Evolutionary conservation across 2,329 filamentous ascomycete species (phyloP), one percentile per base, ranked within the genome.

Genomic region (Penicillium thymicola): DNA sequence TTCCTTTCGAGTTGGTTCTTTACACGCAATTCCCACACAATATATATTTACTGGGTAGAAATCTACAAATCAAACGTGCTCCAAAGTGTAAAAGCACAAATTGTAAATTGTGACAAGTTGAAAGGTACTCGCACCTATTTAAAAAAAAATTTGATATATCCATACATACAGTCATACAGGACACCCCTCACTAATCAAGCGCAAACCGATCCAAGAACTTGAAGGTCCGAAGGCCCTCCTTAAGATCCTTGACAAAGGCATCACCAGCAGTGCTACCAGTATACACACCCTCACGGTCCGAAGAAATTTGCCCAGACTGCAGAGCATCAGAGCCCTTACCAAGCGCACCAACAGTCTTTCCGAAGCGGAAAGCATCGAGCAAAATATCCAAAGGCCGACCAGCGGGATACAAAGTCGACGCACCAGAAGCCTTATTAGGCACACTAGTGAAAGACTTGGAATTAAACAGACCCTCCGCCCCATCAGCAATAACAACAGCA

Each of bases 141-240:
- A 37, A 30, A 11, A 5, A 28, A 30, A 30, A 37, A 38, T n/a
- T n/a, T 42, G 25, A 23, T 43, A 37, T 54, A 49, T 50, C 49
- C 49, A 51, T 44, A 41, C 28, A 54, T 42, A 28, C 16, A 40
- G 27, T 41, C 36, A 54, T 37, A 32, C 34, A 9, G 11, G 23
- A 40, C 4, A 30, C 7, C 8, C 9, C 1, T 5, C 43, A 30
- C 9, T 54, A 21, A 49, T 54, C 51, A 25, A 84, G 46, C 1
- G 85, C 77, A 65, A 88, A 89, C 3, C 87, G 79, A 59, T 84
- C 80, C 34, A 86, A 76, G 65, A 89, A 89, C 75, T 84, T 88
- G 62, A 88, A 90, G 3, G 75, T 82, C 55, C 77, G 78, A 64
- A 90, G 73, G 0, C 86, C 87, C 2, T 82, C 78, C 71, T 81